A percentile compares a stretch with the other conserved stretches of the same genome.
These are phyloP conservation scores for Penicillium flavigenum DNA, from an alignment of 495 filamentous ascomycete genomes.

Conservation along the genomic window DNA sequence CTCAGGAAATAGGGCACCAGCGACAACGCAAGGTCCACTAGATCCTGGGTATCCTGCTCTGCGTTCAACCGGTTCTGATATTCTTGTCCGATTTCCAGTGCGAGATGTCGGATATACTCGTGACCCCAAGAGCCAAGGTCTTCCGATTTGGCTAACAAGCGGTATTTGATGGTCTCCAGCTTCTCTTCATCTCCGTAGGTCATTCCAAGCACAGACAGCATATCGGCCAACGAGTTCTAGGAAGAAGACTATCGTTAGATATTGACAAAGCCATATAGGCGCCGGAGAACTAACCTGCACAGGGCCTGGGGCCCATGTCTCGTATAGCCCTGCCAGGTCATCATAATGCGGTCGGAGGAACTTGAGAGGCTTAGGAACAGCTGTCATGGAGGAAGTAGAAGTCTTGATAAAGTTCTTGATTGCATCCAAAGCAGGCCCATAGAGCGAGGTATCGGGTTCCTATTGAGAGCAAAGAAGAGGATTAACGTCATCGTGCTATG, in stretches of 20 bases:
- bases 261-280: background rate
- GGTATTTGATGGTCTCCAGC: slow-evolving; percentile 92
- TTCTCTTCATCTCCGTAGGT: slow-evolving; percentile 96
- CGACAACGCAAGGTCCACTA: slow-evolving; percentile 75
- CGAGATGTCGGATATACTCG: slow-evolving; percentile 95
- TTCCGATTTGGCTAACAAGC: slow-evolving; percentile 81
- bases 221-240: slow-evolving; percentile 83
- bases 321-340: slow-evolving; percentile 79
- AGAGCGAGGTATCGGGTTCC: slow-evolving; percentile 84
- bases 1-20: slow-evolving; percentile 94
- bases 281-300: slow-evolving; percentile 60
- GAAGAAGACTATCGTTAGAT: slow-evolving; percentile 8
- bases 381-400: slow-evolving; percentile 98
- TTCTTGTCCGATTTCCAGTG: slow-evolving; percentile 92
- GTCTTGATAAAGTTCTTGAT: slow-evolving; percentile 99
- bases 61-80: slow-evolving; percentile 75
- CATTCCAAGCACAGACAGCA: slow-evolving; percentile 97
- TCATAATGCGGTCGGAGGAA: slow-evolving; percentile 96
- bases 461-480: slow-evolving; percentile 38
- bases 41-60: slow-evolving; percentile 62
- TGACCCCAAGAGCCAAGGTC: slow-evolving; percentile 98
- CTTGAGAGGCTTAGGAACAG: slow-evolving; percentile 96
- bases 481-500: slow-evolving; percentile 27
- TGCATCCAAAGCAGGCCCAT: slow-evolving; percentile 86
- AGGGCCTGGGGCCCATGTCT: slow-evolving; percentile 78